These are phyloP conservation scores for Trametes sp. DNA, from an alignment of 1,284 basidiomycete genomes.

Conservation along the genomic window DNA sequence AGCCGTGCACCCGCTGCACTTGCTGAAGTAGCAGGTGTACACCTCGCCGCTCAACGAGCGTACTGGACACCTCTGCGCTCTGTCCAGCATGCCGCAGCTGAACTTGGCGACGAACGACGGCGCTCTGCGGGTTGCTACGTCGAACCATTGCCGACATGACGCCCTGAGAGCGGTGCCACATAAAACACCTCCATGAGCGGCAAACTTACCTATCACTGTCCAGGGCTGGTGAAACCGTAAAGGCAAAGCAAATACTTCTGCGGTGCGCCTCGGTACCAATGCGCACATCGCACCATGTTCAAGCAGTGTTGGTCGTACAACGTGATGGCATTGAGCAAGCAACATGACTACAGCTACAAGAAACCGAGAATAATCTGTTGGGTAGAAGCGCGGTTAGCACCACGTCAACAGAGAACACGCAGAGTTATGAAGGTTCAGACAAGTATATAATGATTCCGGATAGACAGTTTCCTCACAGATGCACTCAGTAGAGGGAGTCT, in stretches of 20 bases:
- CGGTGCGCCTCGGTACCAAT: not conserved
- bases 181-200: not conserved
- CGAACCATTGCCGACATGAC: conserved; percentile 1
- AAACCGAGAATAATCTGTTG: conserved; percentile 21
- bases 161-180: not conserved
- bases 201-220: not conserved
- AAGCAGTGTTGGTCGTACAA: conserved; percentile 8
- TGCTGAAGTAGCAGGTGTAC: not conserved
- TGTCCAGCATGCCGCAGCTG: not conserved
- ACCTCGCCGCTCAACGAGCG: too few species aligned
- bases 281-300: conserved; percentile 9
- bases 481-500: conserved; percentile 90
- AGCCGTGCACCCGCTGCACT: not conserved
- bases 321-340: conserved; percentile 16
- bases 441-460: conserved; percentile 83
- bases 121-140: not conserved
- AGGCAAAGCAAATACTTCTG: not conserved
- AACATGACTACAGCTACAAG: conserved; percentile 24
- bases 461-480: conserved; percentile 77
- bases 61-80: not conserved
- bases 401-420: conserved; percentile 1
- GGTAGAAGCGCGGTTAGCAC: not conserved
- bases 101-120: not conserved
- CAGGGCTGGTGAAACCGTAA: not conserved
- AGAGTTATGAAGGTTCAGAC: conserved; percentile 57